phyloP scores from a whole-genome alignment of 2,329 filamentous ascomycete species.

The Xylariaceae sp. region DNA sequence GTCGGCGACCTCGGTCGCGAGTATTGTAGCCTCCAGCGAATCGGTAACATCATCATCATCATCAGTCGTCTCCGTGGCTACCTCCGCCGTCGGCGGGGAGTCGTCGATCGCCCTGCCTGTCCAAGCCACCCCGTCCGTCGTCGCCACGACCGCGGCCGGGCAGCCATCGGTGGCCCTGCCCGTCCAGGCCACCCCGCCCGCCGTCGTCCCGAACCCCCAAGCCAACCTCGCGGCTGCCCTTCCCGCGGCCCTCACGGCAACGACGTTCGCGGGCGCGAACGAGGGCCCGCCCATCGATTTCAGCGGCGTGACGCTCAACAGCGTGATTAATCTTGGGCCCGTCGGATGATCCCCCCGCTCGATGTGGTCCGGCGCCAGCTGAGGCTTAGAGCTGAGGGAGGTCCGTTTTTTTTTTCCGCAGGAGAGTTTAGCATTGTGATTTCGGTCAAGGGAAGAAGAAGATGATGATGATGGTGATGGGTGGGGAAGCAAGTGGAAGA shows the following conservation, averaged over 20 bases:
- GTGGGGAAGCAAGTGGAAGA: too few species aligned
- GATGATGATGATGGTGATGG: neutral
- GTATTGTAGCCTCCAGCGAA: slow-evolving; percentile 2
- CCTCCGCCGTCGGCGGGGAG: slow-evolving; percentile 8
- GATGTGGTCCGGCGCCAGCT: too few species aligned
- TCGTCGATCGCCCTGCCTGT: slow-evolving; percentile 30
- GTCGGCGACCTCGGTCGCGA: neutral
- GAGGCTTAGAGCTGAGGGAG: too few species aligned
- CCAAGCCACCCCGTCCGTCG: slow-evolving; percentile 15
- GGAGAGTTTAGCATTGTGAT: too few species aligned
- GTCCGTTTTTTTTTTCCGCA: neutral
- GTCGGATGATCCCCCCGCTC: slow-evolving; percentile 18
- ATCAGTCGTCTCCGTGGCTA: neutral
- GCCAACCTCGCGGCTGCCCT: slow-evolving; percentile 21
- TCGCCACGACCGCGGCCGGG: slow-evolving; percentile 9
- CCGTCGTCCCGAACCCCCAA: slow-evolving; percentile 21
- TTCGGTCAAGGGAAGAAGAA: neutral
- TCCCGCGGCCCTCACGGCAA: slow-evolving; percentile 29
- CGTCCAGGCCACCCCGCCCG: slow-evolving; percentile 21
- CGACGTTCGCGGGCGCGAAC: slow-evolving; percentile 35
- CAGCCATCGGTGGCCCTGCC: slow-evolving; percentile 30
- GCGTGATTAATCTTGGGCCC: slow-evolving; percentile 34
- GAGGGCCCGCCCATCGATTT: slow-evolving; percentile 38
- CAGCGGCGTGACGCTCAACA: slow-evolving; percentile 34
- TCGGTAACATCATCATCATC: neutral